Percentiles rank a stretch among this genome's conserved stretches.
These are phyloP conservation scores for Candida xiaguanensis DNA, from an alignment of 805 yeast species.

Conservation along the genomic window DNA sequence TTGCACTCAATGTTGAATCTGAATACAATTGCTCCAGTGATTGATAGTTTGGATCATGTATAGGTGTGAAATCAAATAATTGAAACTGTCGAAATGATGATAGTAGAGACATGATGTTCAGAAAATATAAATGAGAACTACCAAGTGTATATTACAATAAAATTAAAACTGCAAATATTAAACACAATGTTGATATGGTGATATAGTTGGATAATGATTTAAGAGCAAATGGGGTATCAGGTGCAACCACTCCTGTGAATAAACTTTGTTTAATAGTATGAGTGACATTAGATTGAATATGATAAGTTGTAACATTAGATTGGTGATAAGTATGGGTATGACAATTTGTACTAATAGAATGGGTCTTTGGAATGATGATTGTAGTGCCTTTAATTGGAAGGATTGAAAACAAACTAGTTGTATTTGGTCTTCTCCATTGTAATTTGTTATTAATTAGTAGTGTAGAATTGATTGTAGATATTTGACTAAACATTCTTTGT, in stretches of 20 bases:
- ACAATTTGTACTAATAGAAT: not conserved
- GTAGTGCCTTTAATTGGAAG: constrained; percentile 5
- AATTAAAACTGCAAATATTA: not conserved
- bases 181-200: constrained; percentile 5
- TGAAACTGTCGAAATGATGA: constrained; percentile 74
- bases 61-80: constrained; percentile 79
- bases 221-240: constrained; percentile 5
- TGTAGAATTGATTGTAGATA: not conserved
- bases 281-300: no score
- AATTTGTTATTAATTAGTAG: not conserved
- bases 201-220: constrained; percentile 3
- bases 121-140: constrained; percentile 1
- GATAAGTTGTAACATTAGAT: no score
- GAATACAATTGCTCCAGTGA: constrained; percentile 67
- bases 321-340: not conserved
- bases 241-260: constrained; percentile 9
- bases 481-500: no score
- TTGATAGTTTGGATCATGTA: constrained; percentile 75
- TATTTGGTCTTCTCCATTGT: not conserved
- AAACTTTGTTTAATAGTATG: no score
- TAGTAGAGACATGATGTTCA: constrained; percentile 11
- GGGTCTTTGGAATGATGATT: not conserved
- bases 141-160: constrained; percentile 3
- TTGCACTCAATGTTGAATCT: constrained; percentile 66
- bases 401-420: constrained; percentile 1